These are phyloP conservation scores for Yamadazyma tumulicola DNA, from an alignment of 805 yeast genomes.

Conservation along the genomic window DNA sequence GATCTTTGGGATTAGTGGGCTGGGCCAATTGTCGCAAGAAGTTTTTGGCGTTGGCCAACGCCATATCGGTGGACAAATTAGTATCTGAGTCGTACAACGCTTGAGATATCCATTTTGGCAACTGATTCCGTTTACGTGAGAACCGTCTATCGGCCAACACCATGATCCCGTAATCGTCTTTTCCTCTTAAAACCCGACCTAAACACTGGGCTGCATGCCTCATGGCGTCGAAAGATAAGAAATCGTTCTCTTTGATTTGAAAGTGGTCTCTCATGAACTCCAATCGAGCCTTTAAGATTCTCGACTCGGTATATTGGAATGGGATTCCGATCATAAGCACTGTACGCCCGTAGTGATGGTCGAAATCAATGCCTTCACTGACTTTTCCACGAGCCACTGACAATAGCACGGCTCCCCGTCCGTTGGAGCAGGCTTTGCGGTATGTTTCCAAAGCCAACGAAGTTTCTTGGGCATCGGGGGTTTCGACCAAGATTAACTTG, in stretches of 20 bases:
- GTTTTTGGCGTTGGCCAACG: slow-evolving; percentile 89
- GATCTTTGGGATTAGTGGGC: slow-evolving; percentile 84
- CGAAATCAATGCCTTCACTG: slow-evolving; percentile 98
- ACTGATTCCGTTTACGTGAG: slow-evolving; percentile 75
- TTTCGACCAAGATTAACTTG: slow-evolving; percentile 89
- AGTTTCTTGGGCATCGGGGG: slow-evolving; percentile 99
- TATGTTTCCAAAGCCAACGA: slow-evolving; percentile 93
- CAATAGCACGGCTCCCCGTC: slow-evolving; percentile 92
- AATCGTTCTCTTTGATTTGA: slow-evolving; percentile 91
- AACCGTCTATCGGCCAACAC: slow-evolving; percentile 94
- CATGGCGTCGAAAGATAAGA: slow-evolving; percentile 97
- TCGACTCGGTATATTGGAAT: slow-evolving; percentile 96
- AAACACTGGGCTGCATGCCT: slow-evolving; percentile 99
- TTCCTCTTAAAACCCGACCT: slow-evolving; percentile 96
- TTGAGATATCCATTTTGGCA: slow-evolving; percentile 97
- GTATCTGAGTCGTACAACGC: slow-evolving; percentile 88
- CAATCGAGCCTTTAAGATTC: slow-evolving; percentile 89
- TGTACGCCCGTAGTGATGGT: slow-evolving; percentile 96
- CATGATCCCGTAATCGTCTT: slow-evolving; percentile 98
- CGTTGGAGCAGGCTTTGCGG: slow-evolving; percentile 94
- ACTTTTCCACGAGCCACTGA: slow-evolving; percentile 99
- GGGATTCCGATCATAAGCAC: slow-evolving; percentile 99
- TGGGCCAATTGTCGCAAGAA: slow-evolving; percentile 92
- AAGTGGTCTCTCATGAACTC: slow-evolving; percentile 92
- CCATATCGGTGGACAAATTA: slow-evolving; percentile 95